phyloP scores from a whole-genome alignment of 2,329 filamentous ascomycete genomes.

The Cytospora chrysosperma region DNA sequence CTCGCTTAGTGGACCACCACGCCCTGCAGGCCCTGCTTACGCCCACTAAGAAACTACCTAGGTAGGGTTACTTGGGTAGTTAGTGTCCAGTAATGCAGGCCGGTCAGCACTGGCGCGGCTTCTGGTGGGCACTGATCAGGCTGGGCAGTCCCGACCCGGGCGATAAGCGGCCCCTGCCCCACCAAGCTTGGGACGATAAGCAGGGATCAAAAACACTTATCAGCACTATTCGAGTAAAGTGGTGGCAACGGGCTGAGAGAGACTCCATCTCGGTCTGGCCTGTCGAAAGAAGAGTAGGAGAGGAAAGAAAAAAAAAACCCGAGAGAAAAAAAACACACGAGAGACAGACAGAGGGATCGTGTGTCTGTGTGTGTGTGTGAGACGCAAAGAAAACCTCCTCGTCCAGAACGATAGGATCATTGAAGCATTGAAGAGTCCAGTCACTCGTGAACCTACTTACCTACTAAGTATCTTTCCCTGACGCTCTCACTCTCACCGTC shows the following conservation, averaged over 20 bases:
- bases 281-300: not conserved
- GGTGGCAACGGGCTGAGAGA: constrained; percentile 8
- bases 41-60: not conserved
- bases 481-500: too few species aligned
- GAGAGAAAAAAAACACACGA: not conserved
- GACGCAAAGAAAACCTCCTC: not conserved
- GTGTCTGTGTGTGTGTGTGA: too few species aligned
- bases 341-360: not conserved
- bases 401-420: constrained; percentile 5
- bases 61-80: too few species aligned
- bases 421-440: too few species aligned
- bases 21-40: too few species aligned
- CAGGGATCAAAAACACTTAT: constrained; percentile 11
- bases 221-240: not conserved
- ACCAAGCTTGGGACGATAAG: constrained; percentile 16
- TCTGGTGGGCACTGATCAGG: not conserved
- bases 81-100: too few species aligned
- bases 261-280: constrained; percentile 13
- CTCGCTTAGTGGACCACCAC: too few species aligned
- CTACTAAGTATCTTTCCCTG: too few species aligned
- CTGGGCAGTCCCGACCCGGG: not conserved
- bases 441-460: too few species aligned
- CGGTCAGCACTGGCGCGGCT: not conserved
- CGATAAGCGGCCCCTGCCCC: constrained; percentile 11
- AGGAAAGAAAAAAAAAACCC: not conserved